Evolutionary conservation across 345 rosid species (phyloP).

Genomic region (Arabidopsis arenosa): DNA sequence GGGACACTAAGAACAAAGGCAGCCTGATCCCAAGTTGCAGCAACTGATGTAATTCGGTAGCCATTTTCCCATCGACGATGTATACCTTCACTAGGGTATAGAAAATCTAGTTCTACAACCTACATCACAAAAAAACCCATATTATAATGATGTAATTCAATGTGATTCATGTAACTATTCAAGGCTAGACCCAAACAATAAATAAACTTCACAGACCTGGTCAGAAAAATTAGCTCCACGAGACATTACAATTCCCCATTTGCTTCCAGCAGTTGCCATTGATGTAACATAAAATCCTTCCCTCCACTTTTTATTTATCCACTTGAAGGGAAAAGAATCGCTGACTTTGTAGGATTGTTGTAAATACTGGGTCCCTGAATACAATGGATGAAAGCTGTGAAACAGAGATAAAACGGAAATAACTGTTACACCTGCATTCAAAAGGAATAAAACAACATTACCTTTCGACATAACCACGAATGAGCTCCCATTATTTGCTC

Average conservation of each 20-base stretch:
- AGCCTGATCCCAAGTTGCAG: constrained; percentile 93
- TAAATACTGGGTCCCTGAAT: constrained; percentile 82
- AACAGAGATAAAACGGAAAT: constrained; percentile 12
- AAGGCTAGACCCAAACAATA: not conserved
- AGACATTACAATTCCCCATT: constrained; percentile 99
- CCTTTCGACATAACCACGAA: constrained; percentile 98
- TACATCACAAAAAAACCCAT: constrained; percentile 34
- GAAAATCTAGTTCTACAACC: constrained; percentile 98
- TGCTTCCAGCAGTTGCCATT: constrained; percentile 95
- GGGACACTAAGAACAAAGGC: constrained; percentile 96
- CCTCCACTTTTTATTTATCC: constrained; percentile 98
- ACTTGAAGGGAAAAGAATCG: constrained; percentile 94
- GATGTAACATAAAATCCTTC: constrained; percentile 92
- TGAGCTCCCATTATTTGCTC: constrained; percentile 86
- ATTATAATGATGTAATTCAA: constrained; percentile 4
- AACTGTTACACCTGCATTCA: constrained; percentile 5
- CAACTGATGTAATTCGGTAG: constrained; percentile 91
- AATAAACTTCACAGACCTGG: constrained; percentile 58
- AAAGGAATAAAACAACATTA: constrained; percentile 43
- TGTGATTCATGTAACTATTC: not conserved
- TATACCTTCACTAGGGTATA: constrained; percentile 98
- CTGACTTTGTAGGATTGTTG: constrained; percentile 99
- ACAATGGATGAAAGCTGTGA: constrained; percentile 16
- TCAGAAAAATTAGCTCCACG: constrained; percentile 90
- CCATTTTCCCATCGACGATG: constrained; percentile 97